A percentile compares a stretch with the other conserved stretches of the same genome.
Evolutionary conservation across 2,329 filamentous ascomycete species (phyloP).

Genomic region (Penicillium vulpinum): DNA sequence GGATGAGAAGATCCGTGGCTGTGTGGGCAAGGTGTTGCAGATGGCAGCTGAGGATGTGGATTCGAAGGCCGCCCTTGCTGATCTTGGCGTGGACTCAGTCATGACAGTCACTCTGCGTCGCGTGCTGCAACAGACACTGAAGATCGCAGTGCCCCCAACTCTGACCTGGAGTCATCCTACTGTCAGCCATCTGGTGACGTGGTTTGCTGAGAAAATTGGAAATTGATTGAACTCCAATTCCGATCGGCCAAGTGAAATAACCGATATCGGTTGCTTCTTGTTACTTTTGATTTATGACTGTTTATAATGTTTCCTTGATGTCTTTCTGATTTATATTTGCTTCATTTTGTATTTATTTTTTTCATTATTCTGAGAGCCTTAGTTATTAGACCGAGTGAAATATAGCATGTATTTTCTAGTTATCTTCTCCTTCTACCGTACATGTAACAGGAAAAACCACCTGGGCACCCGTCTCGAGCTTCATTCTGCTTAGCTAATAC

Average conservation of each 20-base stretch:
- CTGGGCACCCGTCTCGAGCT: too few species aligned
- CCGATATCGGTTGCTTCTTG: not conserved
- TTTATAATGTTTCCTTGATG: not conserved
- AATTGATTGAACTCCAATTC: not conserved
- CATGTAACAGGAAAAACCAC: too few species aligned
- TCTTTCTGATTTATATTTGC: not conserved
- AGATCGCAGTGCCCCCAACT: conserved; percentile 42
- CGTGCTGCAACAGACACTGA: conserved; percentile 37
- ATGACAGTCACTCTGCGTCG: conserved; percentile 41
- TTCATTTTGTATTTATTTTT: not conserved
- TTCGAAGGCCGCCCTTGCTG: conserved; percentile 33
- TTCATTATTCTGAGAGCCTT: not conserved
- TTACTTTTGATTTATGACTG: not conserved
- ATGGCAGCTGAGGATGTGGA: conserved; percentile 38
- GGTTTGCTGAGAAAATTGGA: conserved; percentile 28
- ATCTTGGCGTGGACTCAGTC: conserved; percentile 45
- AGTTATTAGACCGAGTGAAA: not conserved
- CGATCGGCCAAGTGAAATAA: not conserved
- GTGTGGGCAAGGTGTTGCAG: conserved; percentile 35
- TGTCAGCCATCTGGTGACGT: conserved; percentile 39
- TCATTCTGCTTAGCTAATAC: too few species aligned
- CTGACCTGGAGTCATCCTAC: conserved; percentile 46
- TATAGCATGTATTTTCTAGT: not conserved
- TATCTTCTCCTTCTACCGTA: too few species aligned
- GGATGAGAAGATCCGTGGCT: conserved; percentile 32